phyloP scores from a whole-genome alignment of 495 filamentous ascomycete species.

The Aspergillus indologenus region DNA sequence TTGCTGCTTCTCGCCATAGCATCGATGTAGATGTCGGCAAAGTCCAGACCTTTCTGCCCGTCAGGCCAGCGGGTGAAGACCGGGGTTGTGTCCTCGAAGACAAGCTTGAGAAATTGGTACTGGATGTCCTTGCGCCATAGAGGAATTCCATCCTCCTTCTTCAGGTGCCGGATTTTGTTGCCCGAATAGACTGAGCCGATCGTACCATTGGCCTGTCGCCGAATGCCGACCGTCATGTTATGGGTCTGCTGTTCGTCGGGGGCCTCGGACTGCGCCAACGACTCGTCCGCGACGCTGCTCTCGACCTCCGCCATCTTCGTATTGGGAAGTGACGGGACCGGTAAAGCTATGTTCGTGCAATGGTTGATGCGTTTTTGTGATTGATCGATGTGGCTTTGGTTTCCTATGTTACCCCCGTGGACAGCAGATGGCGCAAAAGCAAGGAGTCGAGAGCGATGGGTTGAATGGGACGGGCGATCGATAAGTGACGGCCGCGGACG shows the following conservation, averaged over 20 bases:
- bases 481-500: background rate
- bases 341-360: background rate
- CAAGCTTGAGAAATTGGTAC: conserved; percentile 85
- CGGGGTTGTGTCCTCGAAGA: conserved; percentile 81
- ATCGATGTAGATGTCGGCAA: conserved; percentile 95
- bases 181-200: conserved; percentile 73
- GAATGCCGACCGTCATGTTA: conserved; percentile 54
- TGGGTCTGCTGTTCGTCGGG: conserved; percentile 45
- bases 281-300: conserved; percentile 42
- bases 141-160: conserved; percentile 96
- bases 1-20: conserved; percentile 98
- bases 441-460: conserved; percentile 1
- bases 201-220: conserved; percentile 63
- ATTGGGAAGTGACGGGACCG: background rate
- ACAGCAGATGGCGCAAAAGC: conserved; percentile 4
- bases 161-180: conserved; percentile 92
- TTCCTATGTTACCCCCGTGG: conserved; percentile 6
- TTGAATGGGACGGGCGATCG: conserved; percentile 9
- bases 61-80: conserved; percentile 86
- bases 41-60: conserved; percentile 68
- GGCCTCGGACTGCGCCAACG: conserved; percentile 41
- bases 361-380: background rate
- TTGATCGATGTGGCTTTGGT: background rate
- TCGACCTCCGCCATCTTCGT: conserved; percentile 42
- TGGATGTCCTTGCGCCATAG: conserved; percentile 98